Evolutionary conservation across 164 flowering plant species (phyloP).

Genomic region (Berberis vulgaris): DNA sequence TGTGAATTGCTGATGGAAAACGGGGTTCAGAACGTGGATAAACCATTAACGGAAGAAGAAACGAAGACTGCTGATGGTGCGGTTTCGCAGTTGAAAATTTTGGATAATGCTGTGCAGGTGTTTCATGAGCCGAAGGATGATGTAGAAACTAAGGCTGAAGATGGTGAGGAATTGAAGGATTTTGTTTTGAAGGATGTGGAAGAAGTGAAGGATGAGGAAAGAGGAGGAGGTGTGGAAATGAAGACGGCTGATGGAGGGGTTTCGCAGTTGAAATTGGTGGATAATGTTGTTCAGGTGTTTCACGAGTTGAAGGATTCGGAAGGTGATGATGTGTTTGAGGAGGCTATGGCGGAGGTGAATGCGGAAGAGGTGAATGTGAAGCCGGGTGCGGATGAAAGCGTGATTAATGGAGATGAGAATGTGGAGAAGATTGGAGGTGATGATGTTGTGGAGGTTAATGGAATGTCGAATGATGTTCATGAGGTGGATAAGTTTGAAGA

Average conservation of each 20-base stretch:
- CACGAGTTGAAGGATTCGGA: slow-evolving; percentile 30
- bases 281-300: slow-evolving; percentile 14
- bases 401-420: no score
- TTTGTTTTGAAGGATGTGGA: slow-evolving; percentile 8
- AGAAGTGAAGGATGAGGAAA: slow-evolving; percentile 18
- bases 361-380: slow-evolving; percentile 4
- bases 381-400: no score
- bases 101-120: slow-evolving; percentile 17
- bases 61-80: slow-evolving; percentile 17
- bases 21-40: slow-evolving; percentile 8
- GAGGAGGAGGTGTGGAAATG: slow-evolving; percentile 16
- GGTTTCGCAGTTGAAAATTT: slow-evolving; percentile 17
- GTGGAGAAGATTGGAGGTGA: not conserved
- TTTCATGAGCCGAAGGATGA: slow-evolving; percentile 29
- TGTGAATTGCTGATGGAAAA: not conserved
- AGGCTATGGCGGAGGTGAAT: slow-evolving; percentile 22
- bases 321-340: slow-evolving; percentile 48
- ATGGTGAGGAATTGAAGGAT: slow-evolving; percentile 8
- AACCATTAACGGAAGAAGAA: slow-evolving; percentile 17
- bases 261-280: slow-evolving; percentile 19
- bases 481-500: slow-evolving; percentile 41
- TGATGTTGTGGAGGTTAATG: slow-evolving; percentile 10
- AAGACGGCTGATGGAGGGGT: slow-evolving; percentile 18
- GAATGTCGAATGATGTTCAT: slow-evolving; percentile 5
- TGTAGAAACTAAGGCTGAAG: slow-evolving; percentile 9